These are phyloP conservation scores for Fraxinus albicans DNA, from an alignment of 305 asterid genomes.

Conservation along the genomic window DNA sequence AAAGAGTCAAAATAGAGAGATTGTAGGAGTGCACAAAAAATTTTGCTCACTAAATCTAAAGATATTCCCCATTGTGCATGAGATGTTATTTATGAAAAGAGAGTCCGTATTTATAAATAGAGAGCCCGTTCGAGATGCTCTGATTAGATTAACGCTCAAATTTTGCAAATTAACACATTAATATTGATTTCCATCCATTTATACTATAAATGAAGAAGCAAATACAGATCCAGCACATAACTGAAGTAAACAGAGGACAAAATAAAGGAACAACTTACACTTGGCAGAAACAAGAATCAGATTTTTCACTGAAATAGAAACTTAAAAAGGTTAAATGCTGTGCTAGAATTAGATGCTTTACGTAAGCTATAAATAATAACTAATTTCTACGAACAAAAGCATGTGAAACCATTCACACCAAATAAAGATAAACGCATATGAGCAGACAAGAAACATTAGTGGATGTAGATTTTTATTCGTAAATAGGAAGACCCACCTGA, in stretches of 20 bases:
- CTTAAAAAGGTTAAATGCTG: neutral
- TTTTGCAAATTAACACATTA: neutral
- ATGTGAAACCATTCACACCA: neutral
- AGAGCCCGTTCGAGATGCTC: neutral
- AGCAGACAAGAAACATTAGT: neutral
- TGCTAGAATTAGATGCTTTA: neutral
- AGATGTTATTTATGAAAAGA: neutral
- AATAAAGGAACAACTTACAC: neutral
- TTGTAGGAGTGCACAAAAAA: neutral
- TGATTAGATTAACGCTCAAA: neutral
- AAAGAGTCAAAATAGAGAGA: neutral
- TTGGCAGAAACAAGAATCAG: conserved; percentile 27
- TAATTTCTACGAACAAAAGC: neutral
- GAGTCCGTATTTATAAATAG: too few species aligned
- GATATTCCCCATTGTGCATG: neutral
- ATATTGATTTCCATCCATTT: neutral
- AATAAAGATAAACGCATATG: neutral
- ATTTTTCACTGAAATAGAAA: conserved; percentile 12
- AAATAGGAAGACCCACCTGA: neutral
- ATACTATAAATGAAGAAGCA: neutral
- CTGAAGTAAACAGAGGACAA: neutral
- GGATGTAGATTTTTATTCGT: neutral
- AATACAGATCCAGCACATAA: neutral
- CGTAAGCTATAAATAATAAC: conserved; percentile 1
- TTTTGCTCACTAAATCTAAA: neutral